Percentiles rank a stretch among this genome's conserved stretches.
Conservation (phyloP, 169 alveolate species). For the Hammondia hammondi region DNA sequence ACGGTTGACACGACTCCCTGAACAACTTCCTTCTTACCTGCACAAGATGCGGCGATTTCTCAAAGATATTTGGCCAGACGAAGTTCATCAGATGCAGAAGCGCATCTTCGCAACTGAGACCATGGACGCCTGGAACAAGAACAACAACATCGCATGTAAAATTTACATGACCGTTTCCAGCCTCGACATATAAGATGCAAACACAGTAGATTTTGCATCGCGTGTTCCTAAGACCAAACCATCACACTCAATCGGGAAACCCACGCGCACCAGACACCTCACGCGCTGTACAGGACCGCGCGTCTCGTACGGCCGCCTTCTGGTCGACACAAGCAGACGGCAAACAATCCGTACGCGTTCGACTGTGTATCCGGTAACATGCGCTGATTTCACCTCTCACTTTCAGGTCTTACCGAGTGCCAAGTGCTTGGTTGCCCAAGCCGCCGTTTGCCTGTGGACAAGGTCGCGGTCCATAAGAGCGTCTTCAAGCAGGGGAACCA, state of each 20-base stretch:
- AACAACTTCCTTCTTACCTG: slow-evolving; percentile 49
- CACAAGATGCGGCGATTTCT: slow-evolving; percentile 96
- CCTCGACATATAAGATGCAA: too few relatives aligned
- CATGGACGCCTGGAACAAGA: slow-evolving; percentile 73
- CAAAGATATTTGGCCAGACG: slow-evolving; percentile 99
- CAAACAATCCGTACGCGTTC: too few relatives aligned
- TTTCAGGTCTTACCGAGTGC: slow-evolving; percentile 91
- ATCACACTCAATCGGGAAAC: too few relatives aligned
- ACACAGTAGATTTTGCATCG: too few relatives aligned
- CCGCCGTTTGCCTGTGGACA: slow-evolving; percentile 99
- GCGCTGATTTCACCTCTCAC: too few relatives aligned
- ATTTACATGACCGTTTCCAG: not conserved
- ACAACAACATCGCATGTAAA: slow-evolving; percentile 62
- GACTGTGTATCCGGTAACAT: too few relatives aligned
- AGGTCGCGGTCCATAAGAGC: slow-evolving; percentile 99
- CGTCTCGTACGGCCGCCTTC: too few relatives aligned
- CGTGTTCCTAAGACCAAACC: too few relatives aligned
- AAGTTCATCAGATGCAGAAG: slow-evolving; percentile 96
- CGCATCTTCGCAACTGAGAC: slow-evolving; percentile 89
- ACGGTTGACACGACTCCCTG: too few relatives aligned
- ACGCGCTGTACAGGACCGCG: too few relatives aligned
- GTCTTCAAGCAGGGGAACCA: slow-evolving; percentile 97
- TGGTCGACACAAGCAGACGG: too few relatives aligned
- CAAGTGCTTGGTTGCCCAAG: slow-evolving; percentile 97
- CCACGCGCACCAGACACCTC: too few relatives aligned